Evolutionary conservation across 129 eudicot genomes (phyloP).

Genomic region (Flaveria sonorensis): DNA sequence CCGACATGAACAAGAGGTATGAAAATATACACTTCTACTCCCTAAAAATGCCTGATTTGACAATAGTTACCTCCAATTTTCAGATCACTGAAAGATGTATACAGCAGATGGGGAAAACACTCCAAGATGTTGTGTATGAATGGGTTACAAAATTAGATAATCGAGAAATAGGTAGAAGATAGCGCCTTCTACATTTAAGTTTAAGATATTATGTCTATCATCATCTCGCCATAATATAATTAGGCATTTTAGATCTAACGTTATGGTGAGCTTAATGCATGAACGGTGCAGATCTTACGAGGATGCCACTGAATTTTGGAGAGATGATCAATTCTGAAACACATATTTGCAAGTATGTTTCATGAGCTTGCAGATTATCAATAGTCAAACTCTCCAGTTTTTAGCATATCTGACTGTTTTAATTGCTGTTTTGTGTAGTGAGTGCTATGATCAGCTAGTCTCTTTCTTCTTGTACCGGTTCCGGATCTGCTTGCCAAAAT

Average conservation of each 20-base stretch:
- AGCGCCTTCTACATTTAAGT: background rate
- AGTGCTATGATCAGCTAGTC: slow-evolving; percentile 73
- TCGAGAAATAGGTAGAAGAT: slow-evolving; percentile 66
- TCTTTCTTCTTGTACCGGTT: slow-evolving; percentile 85
- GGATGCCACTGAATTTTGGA: slow-evolving; percentile 63
- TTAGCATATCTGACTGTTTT: slow-evolving; percentile 16
- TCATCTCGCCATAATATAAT: no score
- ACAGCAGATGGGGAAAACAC: slow-evolving; percentile 62
- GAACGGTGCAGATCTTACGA: slow-evolving; percentile 62
- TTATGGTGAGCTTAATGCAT: slow-evolving; percentile 17
- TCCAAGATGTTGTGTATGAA: slow-evolving; percentile 71
- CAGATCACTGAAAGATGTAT: slow-evolving; percentile 86
- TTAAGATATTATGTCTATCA: background rate
- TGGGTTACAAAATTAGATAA: slow-evolving; percentile 62
- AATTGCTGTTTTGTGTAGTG: slow-evolving; percentile 48
- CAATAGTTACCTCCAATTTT: slow-evolving; percentile 14
- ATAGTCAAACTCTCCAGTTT: slow-evolving; percentile 1
- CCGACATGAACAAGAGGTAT: slow-evolving; percentile 77
- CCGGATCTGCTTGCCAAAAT: slow-evolving; percentile 69
- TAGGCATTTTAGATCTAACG: background rate
- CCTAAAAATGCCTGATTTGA: slow-evolving; percentile 1
- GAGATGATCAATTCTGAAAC: slow-evolving; percentile 69
- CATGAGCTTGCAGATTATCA: background rate
- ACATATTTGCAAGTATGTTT: slow-evolving; percentile 72
- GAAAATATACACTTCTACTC: slow-evolving; percentile 14